Evolutionary conservation across 768 basidiomycete genomes (phyloP), one percentile per base, ranked within the genome.

Genomic region (Dioszegia crocea): DNA sequence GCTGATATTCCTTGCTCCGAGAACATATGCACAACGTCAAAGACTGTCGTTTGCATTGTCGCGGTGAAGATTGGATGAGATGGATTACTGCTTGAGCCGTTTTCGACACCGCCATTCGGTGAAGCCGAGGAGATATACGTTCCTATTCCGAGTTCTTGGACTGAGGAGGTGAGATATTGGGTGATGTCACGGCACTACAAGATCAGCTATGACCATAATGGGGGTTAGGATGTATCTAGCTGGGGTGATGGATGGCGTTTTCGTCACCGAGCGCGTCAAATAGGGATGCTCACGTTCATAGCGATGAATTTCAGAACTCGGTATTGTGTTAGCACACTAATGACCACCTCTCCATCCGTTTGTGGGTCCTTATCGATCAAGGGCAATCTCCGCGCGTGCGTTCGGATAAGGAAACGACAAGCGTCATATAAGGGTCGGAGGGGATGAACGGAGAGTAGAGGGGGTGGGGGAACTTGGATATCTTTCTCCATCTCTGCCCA

Each of bases 11-110:
- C 87, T 41, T 88, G 84, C 76, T 92, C 89, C 0, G 91, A 94
- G 76, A 98, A 98, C 88, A 94, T 91, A 73, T 99, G 96, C 2
- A 98, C 96, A 60, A 98, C 91, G 70, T 98, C 92, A 68, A 96
- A 97, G 2, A 99, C 96, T 27, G 89, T 88, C 0, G 94, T 96
- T 57, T 85, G 80, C 70, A 94, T 81, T 30, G 86, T 92, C 11
- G 94, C 94, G 0, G 92, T 96, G 4, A 89, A 88, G 57, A 98
- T 86, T 2, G 96, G 96, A 75, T 87, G 83, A 77, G 86, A 97
- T 0, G 88, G 89, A 30, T 56, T 56, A n/a, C n/a, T n/a, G 19
- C n/a, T 27, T 12, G 49, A 51, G 24, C 38, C 51, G 51, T 40
- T 40, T 21, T 30, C n/a, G 9, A 56, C 54, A n/a, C 55, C 46